Percentiles rank a stretch among this genome's conserved stretches.
phyloP scores from a whole-genome alignment of 2,329 filamentous ascomycete genomes.

The Sclerotinia nivalis region DNA sequence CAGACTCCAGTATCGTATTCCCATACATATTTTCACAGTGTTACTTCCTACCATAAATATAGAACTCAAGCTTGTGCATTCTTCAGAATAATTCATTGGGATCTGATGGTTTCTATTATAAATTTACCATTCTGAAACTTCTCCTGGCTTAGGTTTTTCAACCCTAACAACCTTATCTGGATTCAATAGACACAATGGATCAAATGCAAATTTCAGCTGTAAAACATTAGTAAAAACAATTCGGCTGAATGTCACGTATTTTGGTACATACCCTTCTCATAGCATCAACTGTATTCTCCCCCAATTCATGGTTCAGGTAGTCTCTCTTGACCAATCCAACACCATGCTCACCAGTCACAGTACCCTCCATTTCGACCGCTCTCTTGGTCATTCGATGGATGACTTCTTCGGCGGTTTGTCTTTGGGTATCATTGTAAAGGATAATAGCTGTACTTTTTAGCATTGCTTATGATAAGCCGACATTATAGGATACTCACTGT shows the following conservation, averaged over 20 bases:
- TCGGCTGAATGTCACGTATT: not conserved
- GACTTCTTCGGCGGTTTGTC: slow-evolving; percentile 65
- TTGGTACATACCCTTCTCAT: slow-evolving; percentile 69
- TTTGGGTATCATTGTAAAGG: slow-evolving; percentile 67
- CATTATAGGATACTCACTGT: slow-evolving; percentile 46
- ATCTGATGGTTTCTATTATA: not conserved
- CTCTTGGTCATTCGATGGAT: slow-evolving; percentile 85
- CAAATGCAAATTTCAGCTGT: slow-evolving; percentile 77
- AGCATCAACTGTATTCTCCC: slow-evolving; percentile 70
- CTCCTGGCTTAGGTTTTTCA: slow-evolving; percentile 53
- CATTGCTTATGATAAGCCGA: not conserved
- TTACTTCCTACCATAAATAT: not conserved
- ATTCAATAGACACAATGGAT: slow-evolving; percentile 68
- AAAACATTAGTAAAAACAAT: slow-evolving; percentile 19
- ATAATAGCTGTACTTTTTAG: slow-evolving; percentile 48
- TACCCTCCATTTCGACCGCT: slow-evolving; percentile 81
- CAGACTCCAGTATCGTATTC: not conserved
- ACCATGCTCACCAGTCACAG: slow-evolving; percentile 82
- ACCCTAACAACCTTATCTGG: slow-evolving; percentile 68
- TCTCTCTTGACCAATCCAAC: slow-evolving; percentile 83
- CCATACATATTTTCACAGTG: not conserved
- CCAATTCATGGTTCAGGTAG: slow-evolving; percentile 77
- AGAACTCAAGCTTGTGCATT: not conserved
- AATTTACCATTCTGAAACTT: slow-evolving; percentile 49
- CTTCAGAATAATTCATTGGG: not conserved